phyloP scores from a whole-genome alignment of 1,284 basidiomycete species.

The Gastroboletus turbinatus region DNA sequence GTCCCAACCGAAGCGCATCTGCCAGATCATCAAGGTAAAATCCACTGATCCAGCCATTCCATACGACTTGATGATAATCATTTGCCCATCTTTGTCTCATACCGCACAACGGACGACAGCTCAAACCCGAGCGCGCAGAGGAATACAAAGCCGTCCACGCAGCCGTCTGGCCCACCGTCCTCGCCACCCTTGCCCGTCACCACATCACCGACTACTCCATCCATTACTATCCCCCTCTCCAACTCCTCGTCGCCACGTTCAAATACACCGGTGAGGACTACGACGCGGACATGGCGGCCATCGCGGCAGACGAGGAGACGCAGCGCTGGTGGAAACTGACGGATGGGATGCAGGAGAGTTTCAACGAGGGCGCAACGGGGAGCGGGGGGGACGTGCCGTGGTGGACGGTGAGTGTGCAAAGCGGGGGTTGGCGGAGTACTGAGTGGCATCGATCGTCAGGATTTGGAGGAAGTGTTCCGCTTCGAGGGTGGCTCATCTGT shows the following conservation, averaged over 20 bases:
- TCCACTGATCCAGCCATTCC: neutral
- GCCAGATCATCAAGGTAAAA: constrained; percentile 70
- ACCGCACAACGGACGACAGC: constrained; percentile 32
- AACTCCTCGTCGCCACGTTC: constrained; percentile 69
- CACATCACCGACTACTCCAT: constrained; percentile 80
- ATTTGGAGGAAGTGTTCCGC: constrained; percentile 70
- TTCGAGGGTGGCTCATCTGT: constrained; percentile 48
- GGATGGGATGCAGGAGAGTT: constrained; percentile 77
- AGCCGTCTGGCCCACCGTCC: constrained; percentile 70
- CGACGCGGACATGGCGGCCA: constrained; percentile 62
- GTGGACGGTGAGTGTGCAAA: constrained; percentile 56
- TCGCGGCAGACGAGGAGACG: constrained; percentile 67
- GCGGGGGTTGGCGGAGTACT: neutral
- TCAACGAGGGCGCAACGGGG: constrained; percentile 65
- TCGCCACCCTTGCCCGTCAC: constrained; percentile 62
- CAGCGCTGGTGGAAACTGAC: constrained; percentile 77
- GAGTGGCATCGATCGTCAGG: constrained; percentile 35
- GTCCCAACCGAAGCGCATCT: constrained; percentile 58
- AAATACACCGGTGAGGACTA: constrained; percentile 66
- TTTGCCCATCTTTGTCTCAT: neutral
- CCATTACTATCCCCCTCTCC: constrained; percentile 59
- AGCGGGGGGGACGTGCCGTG: constrained; percentile 66
- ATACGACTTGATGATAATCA: no score
- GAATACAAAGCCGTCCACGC: constrained; percentile 74
- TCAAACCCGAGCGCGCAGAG: constrained; percentile 59